Evolutionary conservation across 306 rosid species (phyloP).

Genomic region (Inga oerstediana): DNA sequence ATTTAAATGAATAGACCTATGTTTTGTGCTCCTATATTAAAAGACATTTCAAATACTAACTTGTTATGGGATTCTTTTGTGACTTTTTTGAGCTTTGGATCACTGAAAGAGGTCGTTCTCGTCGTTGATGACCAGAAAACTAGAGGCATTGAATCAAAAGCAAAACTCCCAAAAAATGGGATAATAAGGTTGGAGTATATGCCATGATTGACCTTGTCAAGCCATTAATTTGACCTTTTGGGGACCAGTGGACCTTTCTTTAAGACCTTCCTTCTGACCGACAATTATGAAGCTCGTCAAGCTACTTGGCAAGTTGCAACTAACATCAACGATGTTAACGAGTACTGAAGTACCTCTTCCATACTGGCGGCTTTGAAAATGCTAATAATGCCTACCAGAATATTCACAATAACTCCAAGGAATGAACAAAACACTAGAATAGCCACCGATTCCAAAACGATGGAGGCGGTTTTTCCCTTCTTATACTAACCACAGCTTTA

Average conservation of each 20-base stretch:
- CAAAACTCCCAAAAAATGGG: not conserved
- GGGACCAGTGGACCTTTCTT: conserved; percentile 20
- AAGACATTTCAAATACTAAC: not conserved
- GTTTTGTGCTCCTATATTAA: too few species aligned
- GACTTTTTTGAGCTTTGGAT: not conserved
- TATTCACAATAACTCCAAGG: not conserved
- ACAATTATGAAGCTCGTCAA: conserved; percentile 2
- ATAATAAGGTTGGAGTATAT: not conserved
- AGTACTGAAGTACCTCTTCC: not conserved
- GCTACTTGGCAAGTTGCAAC: conserved; percentile 25
- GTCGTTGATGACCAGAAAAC: not conserved
- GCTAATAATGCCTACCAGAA: not conserved
- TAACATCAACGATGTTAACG: conserved; percentile 11
- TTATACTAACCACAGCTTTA: too few species aligned
- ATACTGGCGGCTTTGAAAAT: not conserved
- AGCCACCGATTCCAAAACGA: not conserved
- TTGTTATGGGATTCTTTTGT: not conserved
- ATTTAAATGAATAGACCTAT: too few species aligned
- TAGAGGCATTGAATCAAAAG: not conserved
- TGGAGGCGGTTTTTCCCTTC: too few species aligned
- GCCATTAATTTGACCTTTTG: not conserved
- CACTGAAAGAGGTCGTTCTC: not conserved
- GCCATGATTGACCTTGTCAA: not conserved
- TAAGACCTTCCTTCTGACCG: not conserved
- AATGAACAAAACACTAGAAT: not conserved